Conservation (phyloP, 179 eudicot species). For the Dionaea muscipula region DNA sequence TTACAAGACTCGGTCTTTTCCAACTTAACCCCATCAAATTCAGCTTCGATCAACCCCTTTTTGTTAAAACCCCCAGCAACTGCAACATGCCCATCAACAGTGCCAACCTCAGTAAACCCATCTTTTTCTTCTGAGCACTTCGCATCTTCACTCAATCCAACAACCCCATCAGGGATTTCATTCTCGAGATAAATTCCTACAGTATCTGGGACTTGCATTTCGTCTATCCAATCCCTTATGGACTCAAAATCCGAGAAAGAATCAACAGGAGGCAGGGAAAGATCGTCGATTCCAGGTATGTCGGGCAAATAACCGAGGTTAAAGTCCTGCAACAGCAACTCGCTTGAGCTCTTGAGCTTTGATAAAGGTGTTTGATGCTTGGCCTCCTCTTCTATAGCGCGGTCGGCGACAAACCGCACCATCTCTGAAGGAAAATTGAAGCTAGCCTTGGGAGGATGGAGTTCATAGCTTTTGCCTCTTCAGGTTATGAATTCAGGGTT, state of each 20-base stretch:
- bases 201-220: slow-evolving; percentile 22
- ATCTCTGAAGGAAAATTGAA: no score
- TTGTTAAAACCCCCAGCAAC: slow-evolving; percentile 1
- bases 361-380: no score
- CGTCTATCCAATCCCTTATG: slow-evolving; percentile 43
- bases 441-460: no score
- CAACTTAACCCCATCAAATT: slow-evolving; percentile 6
- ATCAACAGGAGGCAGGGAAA: slow-evolving; percentile 31
- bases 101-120: slow-evolving; percentile 9
- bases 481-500: no score
- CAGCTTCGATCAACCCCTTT: slow-evolving; percentile 5
- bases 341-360: no score
- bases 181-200: slow-evolving; percentile 3
- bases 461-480: no score
- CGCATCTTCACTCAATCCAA: slow-evolving; percentile 7
- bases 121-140: slow-evolving; percentile 6
- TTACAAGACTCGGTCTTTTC: slow-evolving; percentile 9
- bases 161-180: slow-evolving; percentile 4
- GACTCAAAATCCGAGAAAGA: slow-evolving; percentile 46
- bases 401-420: no score
- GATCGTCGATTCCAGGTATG: slow-evolving; percentile 32
- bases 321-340: not conserved
- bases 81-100: slow-evolving; percentile 4
- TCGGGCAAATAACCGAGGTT: slow-evolving; percentile 21
- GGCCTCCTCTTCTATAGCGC: no score